phyloP scores from a whole-genome alignment of 2,329 filamentous ascomycete species.

The Aspergillus eucalypticola region DNA sequence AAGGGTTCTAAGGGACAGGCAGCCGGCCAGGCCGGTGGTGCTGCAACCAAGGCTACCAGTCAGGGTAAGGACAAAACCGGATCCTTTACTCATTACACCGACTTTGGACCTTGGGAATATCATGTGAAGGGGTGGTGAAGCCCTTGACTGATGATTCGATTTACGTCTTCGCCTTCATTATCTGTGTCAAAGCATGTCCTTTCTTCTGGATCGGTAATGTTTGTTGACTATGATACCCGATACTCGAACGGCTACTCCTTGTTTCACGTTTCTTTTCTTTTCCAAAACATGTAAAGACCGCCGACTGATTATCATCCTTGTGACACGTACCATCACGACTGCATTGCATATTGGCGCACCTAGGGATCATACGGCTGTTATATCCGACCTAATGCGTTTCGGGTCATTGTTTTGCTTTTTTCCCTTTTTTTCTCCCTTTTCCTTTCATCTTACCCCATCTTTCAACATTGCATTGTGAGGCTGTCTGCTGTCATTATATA shows the following conservation, averaged over 20 bases:
- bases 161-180: slow-evolving; percentile 10
- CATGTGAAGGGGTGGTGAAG: slow-evolving; percentile 79
- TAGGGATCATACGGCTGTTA: slow-evolving; percentile 30
- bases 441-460: slow-evolving; percentile 15
- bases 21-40: slow-evolving; percentile 23
- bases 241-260: slow-evolving; percentile 14
- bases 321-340: slow-evolving; percentile 41
- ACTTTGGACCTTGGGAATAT: slow-evolving; percentile 79
- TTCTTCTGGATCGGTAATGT: slow-evolving; percentile 15
- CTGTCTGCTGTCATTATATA: slow-evolving; percentile 30
- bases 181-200: slow-evolving; percentile 13
- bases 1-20: slow-evolving; percentile 50
- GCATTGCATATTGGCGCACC: slow-evolving; percentile 43
- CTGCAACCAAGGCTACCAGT: slow-evolving; percentile 32
- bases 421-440: slow-evolving; percentile 17
- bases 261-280: slow-evolving; percentile 17
- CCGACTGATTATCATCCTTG: slow-evolving; percentile 26
- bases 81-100: slow-evolving; percentile 85
- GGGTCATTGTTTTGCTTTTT: slow-evolving; percentile 24
- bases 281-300: slow-evolving; percentile 20
- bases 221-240: slow-evolving; percentile 27
- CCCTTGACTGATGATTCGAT: not conserved
- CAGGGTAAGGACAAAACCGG: slow-evolving; percentile 65
- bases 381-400: slow-evolving; percentile 25
- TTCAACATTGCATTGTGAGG: slow-evolving; percentile 33